phyloP scores from a whole-genome alignment of 2,329 filamentous ascomycete species.

The Sphaerulina populicola region DNA sequence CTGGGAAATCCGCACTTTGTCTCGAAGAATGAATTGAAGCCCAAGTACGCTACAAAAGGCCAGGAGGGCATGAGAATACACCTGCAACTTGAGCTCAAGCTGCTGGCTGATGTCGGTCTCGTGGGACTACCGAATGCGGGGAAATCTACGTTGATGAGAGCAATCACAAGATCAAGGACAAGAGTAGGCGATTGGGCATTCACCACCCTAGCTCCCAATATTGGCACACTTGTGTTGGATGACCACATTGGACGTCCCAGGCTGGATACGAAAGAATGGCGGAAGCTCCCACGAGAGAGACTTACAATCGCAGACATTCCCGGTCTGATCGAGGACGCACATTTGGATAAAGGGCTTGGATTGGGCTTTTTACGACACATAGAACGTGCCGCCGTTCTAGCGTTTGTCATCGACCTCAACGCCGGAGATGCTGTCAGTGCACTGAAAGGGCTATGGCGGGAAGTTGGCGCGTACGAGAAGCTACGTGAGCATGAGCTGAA shows the following conservation, averaged over 20 bases:
- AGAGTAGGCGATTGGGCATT: slow-evolving; percentile 94
- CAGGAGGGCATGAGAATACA: slow-evolving; percentile 69
- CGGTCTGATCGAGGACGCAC: slow-evolving; percentile 82
- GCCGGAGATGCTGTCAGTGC: slow-evolving; percentile 71
- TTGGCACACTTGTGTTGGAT: slow-evolving; percentile 90
- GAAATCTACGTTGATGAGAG: slow-evolving; percentile 83
- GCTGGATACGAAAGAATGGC: slow-evolving; percentile 40
- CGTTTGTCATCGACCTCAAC: slow-evolving; percentile 82
- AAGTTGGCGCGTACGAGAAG: slow-evolving; percentile 81
- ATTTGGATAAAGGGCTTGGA: slow-evolving; percentile 83
- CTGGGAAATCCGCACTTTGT: slow-evolving; percentile 91
- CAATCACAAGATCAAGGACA: slow-evolving; percentile 79
- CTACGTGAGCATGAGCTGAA: slow-evolving; percentile 64
- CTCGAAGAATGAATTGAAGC: slow-evolving; percentile 62
- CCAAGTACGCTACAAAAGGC: slow-evolving; percentile 82
- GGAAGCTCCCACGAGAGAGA: slow-evolving; percentile 56
- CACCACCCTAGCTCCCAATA: slow-evolving; percentile 88
- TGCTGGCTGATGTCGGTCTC: slow-evolving; percentile 87
- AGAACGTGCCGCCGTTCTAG: slow-evolving; percentile 83
- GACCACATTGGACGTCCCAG: slow-evolving; percentile 68
- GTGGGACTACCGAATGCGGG: slow-evolving; percentile 94
- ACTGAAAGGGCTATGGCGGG: slow-evolving; percentile 75
- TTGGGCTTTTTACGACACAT: slow-evolving; percentile 89
- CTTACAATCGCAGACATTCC: slow-evolving; percentile 96
- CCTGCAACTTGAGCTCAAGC: slow-evolving; percentile 82